A percentile compares a stretch with the other conserved stretches of the same genome.
Evolutionary conservation across 2,329 filamentous ascomycete genomes (phyloP).

Genomic region (Mollisia scopiformis): DNA sequence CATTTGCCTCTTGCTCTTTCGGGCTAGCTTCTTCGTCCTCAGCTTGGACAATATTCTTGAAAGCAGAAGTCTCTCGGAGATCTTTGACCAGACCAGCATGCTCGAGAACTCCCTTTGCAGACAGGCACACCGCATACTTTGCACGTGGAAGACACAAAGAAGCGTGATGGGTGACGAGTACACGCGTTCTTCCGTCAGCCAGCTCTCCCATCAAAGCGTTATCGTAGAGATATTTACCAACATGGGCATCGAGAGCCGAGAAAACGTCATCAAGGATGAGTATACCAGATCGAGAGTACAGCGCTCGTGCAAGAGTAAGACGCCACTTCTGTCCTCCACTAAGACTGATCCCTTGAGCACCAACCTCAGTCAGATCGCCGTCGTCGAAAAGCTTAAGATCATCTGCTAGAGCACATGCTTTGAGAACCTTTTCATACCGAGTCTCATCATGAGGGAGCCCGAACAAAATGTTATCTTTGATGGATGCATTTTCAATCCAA

Average conservation of each 20-base stretch:
- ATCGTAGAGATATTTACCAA: constrained; percentile 77
- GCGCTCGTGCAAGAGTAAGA: constrained; percentile 73
- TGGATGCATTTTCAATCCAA: constrained; percentile 81
- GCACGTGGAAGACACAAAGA: constrained; percentile 69
- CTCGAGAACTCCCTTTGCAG: constrained; percentile 11
- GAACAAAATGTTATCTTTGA: constrained; percentile 77
- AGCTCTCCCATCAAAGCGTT: constrained; percentile 72
- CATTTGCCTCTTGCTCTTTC: not conserved
- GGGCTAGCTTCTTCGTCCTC: not conserved
- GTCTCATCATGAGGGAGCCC: constrained; percentile 68
- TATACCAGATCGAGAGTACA: constrained; percentile 77
- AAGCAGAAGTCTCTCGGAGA: constrained; percentile 6
- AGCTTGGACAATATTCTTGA: constrained; percentile 14
- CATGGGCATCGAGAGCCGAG: constrained; percentile 78
- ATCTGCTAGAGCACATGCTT: constrained; percentile 71
- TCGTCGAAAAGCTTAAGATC: constrained; percentile 75
- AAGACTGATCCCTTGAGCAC: constrained; percentile 80
- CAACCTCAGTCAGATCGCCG: constrained; percentile 78
- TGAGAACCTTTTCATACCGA: constrained; percentile 69
- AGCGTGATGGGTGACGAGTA: constrained; percentile 80
- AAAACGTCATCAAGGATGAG: constrained; percentile 84
- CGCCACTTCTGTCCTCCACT: constrained; percentile 84
- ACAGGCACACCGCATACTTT: constrained; percentile 69
- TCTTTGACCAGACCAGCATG: constrained; percentile 17
- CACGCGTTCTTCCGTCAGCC: constrained; percentile 68